Evolutionary conservation across 805 yeast species (phyloP), one percentile per base, ranked within the genome.

Genomic region (Candida dajiaensis): DNA sequence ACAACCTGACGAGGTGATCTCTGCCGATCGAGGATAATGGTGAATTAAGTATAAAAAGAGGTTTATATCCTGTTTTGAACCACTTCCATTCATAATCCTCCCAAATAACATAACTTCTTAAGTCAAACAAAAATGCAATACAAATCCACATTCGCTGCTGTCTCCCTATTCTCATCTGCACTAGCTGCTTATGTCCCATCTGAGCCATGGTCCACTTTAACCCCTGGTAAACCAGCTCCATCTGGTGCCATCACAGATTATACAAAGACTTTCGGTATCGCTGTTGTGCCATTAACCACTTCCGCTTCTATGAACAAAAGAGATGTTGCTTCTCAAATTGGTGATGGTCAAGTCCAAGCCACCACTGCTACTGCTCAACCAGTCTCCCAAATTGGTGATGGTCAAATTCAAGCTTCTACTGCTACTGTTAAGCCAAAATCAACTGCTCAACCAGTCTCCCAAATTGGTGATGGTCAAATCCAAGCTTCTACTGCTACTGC

Each of bases 341-440:
- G 74, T 56, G 85, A 80, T 55, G 84, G 84, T 59, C 83, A 79
- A 67, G 68, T 78, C 31, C 83, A 78, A 64, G 73, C 77, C 47
- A 45, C 74, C 47, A 63, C 70, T 42, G 47, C 64, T 52, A 71
- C 66, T 28, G 54, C 57, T 26, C 60, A 56, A 46, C 54, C 56
- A 39, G 45, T 56, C 43, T 59, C 65, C 28, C 58, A 59, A 56
- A 52, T 53, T 43, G 51, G 57, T 51, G 61, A 80, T 54, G 84
- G 84, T 61, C 84, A 79, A 67, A 70, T 78, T 57, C 83, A 70
- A 58, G 72, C 72, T 45, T 64, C 74, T 38, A 62, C 76, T 38
- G 55, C 68, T 28, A 51, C 71, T 36, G 54, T 73, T 28, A 55
- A n/a, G 3, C 67, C 62, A 73, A 68, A 54, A 71, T 72, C 56